These are phyloP conservation scores for Geosmithia flava DNA, from an alignment of 2,329 filamentous ascomycete genomes.

Conservation along the genomic window DNA sequence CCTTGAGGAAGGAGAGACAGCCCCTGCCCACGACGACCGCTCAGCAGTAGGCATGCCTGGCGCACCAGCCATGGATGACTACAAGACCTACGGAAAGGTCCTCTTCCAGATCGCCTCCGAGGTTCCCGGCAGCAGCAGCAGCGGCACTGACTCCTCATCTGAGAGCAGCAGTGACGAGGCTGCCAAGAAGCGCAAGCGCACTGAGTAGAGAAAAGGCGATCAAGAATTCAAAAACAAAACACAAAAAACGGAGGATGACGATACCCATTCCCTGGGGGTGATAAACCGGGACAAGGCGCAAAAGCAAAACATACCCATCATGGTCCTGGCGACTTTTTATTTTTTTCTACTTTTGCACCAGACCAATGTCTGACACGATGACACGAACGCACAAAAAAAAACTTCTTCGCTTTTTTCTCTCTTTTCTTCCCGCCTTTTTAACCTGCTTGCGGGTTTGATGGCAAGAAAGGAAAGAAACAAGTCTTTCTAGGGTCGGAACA, in stretches of 20 bases:
- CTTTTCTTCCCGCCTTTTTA: not conserved
- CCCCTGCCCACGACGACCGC: constrained; percentile 25
- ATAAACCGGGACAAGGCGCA: no score
- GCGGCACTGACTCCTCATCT: constrained; percentile 32
- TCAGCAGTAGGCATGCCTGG: constrained; percentile 23
- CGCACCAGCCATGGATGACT: constrained; percentile 40
- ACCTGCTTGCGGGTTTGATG: not conserved
- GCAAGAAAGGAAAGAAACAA: not conserved
- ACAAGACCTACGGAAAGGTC: constrained; percentile 57
- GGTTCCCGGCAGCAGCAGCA: constrained; percentile 50
- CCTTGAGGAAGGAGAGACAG: constrained; percentile 50
- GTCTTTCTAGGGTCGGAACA: not conserved
- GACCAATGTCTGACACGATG: constrained; percentile 12
- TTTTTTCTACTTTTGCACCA: not conserved
- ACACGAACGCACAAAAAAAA: no score
- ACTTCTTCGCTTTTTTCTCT: constrained; percentile 9
- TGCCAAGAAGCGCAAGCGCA: constrained; percentile 63
- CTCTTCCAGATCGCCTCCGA: constrained; percentile 73
- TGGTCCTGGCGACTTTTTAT: no score
- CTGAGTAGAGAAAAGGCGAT: constrained; percentile 31
- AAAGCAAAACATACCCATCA: no score
- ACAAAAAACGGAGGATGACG: constrained; percentile 1
- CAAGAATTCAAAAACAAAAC: not conserved
- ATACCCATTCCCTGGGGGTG: not conserved
- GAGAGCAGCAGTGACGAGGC: constrained; percentile 36